Base-by-base conservation (phyloP, 2,329 filamentous ascomycete genomes). In the Mycosphaerella sp. region DNA sequence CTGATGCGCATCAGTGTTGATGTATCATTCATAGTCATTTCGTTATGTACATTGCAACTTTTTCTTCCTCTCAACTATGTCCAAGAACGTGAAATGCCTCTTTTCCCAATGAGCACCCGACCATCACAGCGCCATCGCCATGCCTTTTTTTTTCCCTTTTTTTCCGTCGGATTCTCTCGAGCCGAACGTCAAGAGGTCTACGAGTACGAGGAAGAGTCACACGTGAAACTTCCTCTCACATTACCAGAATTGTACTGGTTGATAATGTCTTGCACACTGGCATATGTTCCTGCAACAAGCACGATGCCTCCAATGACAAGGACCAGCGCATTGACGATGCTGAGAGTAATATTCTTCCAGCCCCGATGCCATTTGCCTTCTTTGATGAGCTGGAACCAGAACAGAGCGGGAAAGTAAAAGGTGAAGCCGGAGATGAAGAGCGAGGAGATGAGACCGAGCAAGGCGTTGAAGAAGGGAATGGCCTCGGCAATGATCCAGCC, bases 401-500 rank as follows among this genome's bases (percentile, higher is more conserved):
- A 70, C 7, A 70, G 55, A 2, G 68, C 68, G 5, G 69, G 69
- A 59, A 70, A 69, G 63, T 70, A 70, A 60, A 66, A 71, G 26
- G 61, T 65, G 62, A 87, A 89, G 80, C 85, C 87, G 54, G 78
- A 82, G 38, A 80, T 82, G 63, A 88, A 87, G 1, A 87, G 69
- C 1, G 81, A 62, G n/a, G 65, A 72, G 58, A 87, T 83, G 47
- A 89, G 70, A 5, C 82, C 81, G n/a, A 89, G 74, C 7, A 89
- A 73, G 49, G 81, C 78, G 67, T 82, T 83, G 74, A 89, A 89
- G 57, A 84, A 80, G 1, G 86, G 86, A 10, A 89, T 85, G 0
- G 83, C 81, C 66, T 86, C 80, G 6, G 86, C 84, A 57, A 90
- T 85, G 55, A 89, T 70, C 77, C 82, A 86, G 10, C 82, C 81